Base-by-base conservation (phyloP, 2,329 filamentous ascomycete species). In the Colletotrichum destructivum region DNA sequence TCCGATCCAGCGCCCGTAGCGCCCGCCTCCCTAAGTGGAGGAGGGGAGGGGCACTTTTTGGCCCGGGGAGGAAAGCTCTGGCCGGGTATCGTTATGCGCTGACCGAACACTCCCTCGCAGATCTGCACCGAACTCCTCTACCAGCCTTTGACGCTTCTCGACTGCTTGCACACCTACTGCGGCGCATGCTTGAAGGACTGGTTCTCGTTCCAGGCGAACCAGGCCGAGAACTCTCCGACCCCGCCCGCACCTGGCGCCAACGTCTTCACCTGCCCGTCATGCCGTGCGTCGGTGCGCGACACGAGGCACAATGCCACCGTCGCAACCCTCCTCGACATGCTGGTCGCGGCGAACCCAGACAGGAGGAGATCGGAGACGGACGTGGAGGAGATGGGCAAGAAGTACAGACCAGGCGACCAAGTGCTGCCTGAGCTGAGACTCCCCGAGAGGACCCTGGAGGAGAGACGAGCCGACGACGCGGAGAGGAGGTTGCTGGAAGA, bases 121-220 rank as follows among this genome's bases (percentile, higher is more conserved):
- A 99, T 99, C 78, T 99, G 96, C 86, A 97, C 96, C 77, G 96
- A 98, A 82, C 89, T 98, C 75, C 91, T 98, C 74, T 97, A 94
- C 83, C 94, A 97, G 81, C 95, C 95, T 44, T 88, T 97, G 74
- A 97, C 95, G 38, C 90, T 97, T 61, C 93, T 98, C 81, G 94
- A 98, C 85, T 98, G 95, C 80, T 89, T 98, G 55, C 95, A 98
- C 83, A 98, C 96, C 56, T 99, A 97, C 82, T 99, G 96, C 85
- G 96, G 95, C 74, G 93, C 94, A 49, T 99, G 96, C 80, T 82
- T 98, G 71, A 98, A 97, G 82, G 94, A 97, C 85, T 99, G 96
- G 96, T 99, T 98, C 80, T 85, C 87, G 74, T 96, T 91, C 82
- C 94, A 98, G 81, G 91, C 91, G 47, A 85, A 87, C 40, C 86